phyloP scores from a whole-genome alignment of 495 filamentous ascomycete species.

The Penicillium coprophilum region DNA sequence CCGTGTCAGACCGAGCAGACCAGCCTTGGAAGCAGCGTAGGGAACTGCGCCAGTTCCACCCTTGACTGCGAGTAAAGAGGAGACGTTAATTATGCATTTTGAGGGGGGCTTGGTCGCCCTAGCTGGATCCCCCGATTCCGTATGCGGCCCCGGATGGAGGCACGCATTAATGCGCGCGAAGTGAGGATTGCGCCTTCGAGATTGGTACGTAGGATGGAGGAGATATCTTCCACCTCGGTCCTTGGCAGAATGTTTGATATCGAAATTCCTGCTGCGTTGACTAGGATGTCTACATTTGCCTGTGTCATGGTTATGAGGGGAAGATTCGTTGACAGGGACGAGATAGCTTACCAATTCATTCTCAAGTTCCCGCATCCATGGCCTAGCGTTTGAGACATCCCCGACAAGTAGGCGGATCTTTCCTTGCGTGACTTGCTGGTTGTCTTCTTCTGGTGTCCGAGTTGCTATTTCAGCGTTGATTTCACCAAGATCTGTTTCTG shows the following conservation, averaged over 20 bases:
- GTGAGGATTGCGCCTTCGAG: conserved; percentile 68
- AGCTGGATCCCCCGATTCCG: conserved; percentile 25
- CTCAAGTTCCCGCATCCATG: conserved; percentile 49
- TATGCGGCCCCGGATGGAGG: conserved; percentile 39
- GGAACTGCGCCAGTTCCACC: conserved; percentile 63
- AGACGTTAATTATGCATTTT: conserved; percentile 75
- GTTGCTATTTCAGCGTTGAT: conserved; percentile 15
- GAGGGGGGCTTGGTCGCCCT: conserved; percentile 19
- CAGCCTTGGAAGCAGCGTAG: conserved; percentile 81
- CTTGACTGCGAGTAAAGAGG: conserved; percentile 66
- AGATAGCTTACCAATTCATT: conserved; percentile 39
- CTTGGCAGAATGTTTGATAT: conserved; percentile 57
- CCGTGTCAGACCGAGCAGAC: conserved; percentile 71
- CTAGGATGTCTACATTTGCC: conserved; percentile 59
- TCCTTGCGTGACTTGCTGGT: conserved; percentile 6
- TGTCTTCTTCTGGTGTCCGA: conserved; percentile 21
- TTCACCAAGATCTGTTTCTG: conserved; percentile 1
- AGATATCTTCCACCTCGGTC: conserved; percentile 39
- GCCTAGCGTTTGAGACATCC: conserved; percentile 43
- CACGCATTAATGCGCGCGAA: conserved; percentile 55
- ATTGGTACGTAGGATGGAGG: conserved; percentile 62
- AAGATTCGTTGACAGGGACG: neutral
- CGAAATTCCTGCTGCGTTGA: conserved; percentile 75
- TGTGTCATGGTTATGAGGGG: conserved; percentile 11
- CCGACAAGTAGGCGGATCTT: conserved; percentile 42